Base-by-base conservation (phyloP, 768 basidiomycete genomes). In the Leccinum imitatum region DNA sequence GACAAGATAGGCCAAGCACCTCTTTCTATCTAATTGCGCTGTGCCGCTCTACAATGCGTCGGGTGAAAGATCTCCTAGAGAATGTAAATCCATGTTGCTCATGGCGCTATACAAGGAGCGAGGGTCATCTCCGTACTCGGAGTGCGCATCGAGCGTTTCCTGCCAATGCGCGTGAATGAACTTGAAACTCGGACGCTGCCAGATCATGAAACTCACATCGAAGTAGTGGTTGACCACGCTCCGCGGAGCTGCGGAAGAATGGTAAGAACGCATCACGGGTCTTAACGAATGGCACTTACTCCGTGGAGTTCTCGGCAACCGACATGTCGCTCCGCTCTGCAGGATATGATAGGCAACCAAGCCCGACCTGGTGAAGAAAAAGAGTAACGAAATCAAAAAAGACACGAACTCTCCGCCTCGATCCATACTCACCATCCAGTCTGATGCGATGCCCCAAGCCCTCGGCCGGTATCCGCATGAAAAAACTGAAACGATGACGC, bases 391-490 rank as follows among this genome's bases (percentile, higher is more conserved):
- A 30, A 30, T 14, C 4, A 25, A 33, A 6, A 53, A 53, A 50
- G 6, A 15, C 9, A 27, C 8, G 9, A 35, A 23, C 8, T 37
- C 14, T 25, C 23, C 19, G 15, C 25, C 14, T 31, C 15, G 6
- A 41, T 23, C 23, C 2, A 50, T 35, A 63, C 81, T 75, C 69
- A 89, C 95, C 96, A 99, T 65, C 97, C 97, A 62, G 95, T 98
- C 74, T 99, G 97, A 76, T 99, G 97, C 6, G 95, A 97, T 3
- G 96, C 97, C 44, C 97, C 97, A 13, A 99, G 82, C 19, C 97
- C 97, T 59, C 87, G 84, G 19, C 97, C 97, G 58, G 81, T 87
- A 66, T 99, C 94, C 14, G 87, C 96, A 72, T 98, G 91, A 87
- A 98, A 98, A 79, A 89, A 98, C 90, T 95, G 64, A 23, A 6